Percentiles rank a stretch among this genome's conserved stretches.
Evolutionary conservation across 1,139 yeast genomes (phyloP).

Genomic region (Sugiyamaella japonica): DNA sequence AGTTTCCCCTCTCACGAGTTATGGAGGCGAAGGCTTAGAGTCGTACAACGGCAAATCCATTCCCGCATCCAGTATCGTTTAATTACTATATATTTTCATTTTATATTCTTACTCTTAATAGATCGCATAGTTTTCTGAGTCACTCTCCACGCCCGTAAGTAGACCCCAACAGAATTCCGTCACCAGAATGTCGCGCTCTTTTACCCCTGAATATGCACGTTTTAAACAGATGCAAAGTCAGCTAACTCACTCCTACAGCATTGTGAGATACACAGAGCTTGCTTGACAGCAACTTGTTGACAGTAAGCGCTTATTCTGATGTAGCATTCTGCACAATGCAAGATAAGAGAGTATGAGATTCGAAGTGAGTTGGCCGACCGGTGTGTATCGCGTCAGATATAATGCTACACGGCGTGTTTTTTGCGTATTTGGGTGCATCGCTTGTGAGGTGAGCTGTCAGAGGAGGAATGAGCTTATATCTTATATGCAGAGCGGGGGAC

Average conservation of each 20-base stretch:
- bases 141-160: neutral
- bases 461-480: too few relatives aligned
- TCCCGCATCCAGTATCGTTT: conserved; percentile 28
- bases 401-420: too few relatives aligned
- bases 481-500: neutral
- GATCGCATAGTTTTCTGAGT: neutral
- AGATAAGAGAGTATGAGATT: too few relatives aligned
- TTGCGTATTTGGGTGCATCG: too few relatives aligned
- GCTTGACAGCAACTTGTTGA: neutral
- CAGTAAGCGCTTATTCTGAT: too few relatives aligned
- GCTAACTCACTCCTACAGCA: too few relatives aligned
- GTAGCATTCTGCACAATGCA: too few relatives aligned
- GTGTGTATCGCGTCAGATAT: too few relatives aligned
- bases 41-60: conserved; percentile 55
- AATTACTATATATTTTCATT: neutral
- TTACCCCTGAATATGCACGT: conserved; percentile 11
- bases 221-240: neutral
- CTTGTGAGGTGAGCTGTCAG: too few relatives aligned
- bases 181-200: too few relatives aligned
- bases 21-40: conserved; percentile 81
- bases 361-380: neutral
- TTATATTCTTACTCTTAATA: conserved; percentile 5
- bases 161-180: neutral
- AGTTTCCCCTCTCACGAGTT: conserved; percentile 71
- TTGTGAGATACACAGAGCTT: too few relatives aligned